Evolutionary conservation across 2,329 filamentous ascomycete species (phyloP).

Genomic region (Amphichorda felina): DNA sequence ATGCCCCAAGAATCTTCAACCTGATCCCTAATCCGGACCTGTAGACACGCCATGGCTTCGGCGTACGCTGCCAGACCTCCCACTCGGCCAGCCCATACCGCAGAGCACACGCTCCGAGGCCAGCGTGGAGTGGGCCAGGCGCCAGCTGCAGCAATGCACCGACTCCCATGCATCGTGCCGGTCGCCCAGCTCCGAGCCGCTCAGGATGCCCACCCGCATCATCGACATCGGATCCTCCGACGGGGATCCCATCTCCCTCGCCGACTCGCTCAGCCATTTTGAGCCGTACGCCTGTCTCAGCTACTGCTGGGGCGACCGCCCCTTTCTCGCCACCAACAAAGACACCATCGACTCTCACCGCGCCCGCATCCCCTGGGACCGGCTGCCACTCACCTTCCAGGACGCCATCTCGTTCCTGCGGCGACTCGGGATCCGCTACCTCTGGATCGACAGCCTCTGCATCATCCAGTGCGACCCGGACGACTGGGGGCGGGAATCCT

Average conservation of each 20-base stretch:
- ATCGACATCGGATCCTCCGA: background rate
- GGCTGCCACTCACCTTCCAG: conserved; percentile 2
- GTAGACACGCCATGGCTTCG: background rate
- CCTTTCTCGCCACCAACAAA: background rate
- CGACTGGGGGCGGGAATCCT: conserved; percentile 1
- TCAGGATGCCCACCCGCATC: background rate
- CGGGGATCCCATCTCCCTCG: background rate
- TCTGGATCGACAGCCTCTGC: conserved; percentile 2
- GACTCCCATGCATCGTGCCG: background rate
- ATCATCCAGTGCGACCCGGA: conserved; percentile 1
- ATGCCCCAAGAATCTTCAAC: background rate
- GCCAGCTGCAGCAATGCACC: background rate
- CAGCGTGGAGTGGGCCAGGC: background rate
- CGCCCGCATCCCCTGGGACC: background rate
- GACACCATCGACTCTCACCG: background rate
- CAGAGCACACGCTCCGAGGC: background rate
- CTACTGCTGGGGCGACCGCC: background rate
- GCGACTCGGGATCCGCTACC: conserved; percentile 1
- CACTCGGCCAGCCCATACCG: background rate
- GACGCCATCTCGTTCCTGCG: conserved; percentile 1
- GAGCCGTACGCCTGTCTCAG: conserved; percentile 2
- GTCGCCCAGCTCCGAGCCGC: background rate
- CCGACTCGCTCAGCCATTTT: background rate
- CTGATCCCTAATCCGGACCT: no score
- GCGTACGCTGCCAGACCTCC: background rate